Evolutionary conservation across 495 filamentous ascomycete genomes (phyloP), one percentile per base, ranked within the genome.

Genomic region (Tuber melanosporum): DNA sequence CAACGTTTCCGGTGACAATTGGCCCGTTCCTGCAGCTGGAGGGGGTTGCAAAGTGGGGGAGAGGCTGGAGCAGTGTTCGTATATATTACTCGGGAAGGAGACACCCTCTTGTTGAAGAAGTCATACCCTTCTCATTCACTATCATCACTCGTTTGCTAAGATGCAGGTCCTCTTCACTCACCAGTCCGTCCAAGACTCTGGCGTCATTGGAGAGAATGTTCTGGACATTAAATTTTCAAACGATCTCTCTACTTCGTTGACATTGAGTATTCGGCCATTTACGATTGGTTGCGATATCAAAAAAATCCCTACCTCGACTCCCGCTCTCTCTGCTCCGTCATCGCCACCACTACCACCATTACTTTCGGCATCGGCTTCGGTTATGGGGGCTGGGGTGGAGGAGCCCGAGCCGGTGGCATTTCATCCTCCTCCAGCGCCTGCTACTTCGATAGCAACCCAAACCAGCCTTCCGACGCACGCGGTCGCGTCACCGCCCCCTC

Each of bases 141-240:
- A 62, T 62, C n/a, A 62, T 32, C 32, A 32, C 52, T 62, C 52
- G 3, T 62, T 62, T 32, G 14, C n/a, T 4, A 15, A 62, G 52
- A 62, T 62, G 52, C 52, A 62, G 52, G 52, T 62, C 52, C 52
- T 62, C 52, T 62, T 62, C n/a, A 62, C 52, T 26, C 52, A 26
- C 52, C 26, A 62, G 52, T 26, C 52, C 2, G 52, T 26, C 12
- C n/a, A 62, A 12, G 52, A 15, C n/a, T 62, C 52, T 1, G 52
- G 52, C n/a, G 52, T 15, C n/a, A 62, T 62, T 32, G n/a, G 52
- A 10, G 52, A 62, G n/a, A 26, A 62, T 62, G n/a, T 26, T n/a
- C 52, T 62, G 52, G 52, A 26, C 52, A 62, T 62, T 26, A 62
- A 62, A 5, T 12, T 62, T 62, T 62, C n/a, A 10, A 62, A 62